A percentile compares a stretch with the other conserved stretches of the same genome.
Conservation (phyloP, 495 filamentous ascomycete species). For the Haplographium delicatum region DNA sequence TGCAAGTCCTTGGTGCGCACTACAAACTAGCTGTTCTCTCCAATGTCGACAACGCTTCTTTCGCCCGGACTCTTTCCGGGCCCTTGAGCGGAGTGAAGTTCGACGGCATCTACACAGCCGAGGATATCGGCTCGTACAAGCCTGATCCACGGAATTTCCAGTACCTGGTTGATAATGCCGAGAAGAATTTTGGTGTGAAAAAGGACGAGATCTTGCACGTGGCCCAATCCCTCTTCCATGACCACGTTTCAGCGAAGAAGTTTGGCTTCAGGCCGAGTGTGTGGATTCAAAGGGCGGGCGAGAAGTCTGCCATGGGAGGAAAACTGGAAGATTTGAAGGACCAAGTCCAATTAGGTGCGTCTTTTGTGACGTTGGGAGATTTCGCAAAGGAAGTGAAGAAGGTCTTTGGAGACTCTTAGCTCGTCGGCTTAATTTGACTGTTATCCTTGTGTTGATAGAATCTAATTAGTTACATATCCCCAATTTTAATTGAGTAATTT, state of each 20-base stretch:
- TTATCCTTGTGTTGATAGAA: too few relatives aligned
- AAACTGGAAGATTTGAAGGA: slow-evolving; percentile 31
- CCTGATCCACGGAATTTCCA: slow-evolving; percentile 61
- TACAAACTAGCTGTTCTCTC: slow-evolving; percentile 69
- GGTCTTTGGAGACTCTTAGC: slow-evolving; percentile 3
- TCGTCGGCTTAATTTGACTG: too few relatives aligned
- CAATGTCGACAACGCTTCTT: slow-evolving; percentile 64
- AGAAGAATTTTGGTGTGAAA: slow-evolving; percentile 46
- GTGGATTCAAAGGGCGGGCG: slow-evolving; percentile 61
- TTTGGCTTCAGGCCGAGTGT: slow-evolving; percentile 54
- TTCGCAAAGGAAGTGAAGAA: slow-evolving; percentile 68
- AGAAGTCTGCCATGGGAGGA: slow-evolving; percentile 29
- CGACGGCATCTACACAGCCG: slow-evolving; percentile 66
- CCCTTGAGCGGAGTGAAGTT: slow-evolving; percentile 49
- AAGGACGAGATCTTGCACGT: slow-evolving; percentile 58
- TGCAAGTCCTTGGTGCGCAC: slow-evolving; percentile 47
- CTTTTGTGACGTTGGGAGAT: slow-evolving; percentile 62
- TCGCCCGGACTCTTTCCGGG: slow-evolving; percentile 46
- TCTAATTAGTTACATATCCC: too few relatives aligned
- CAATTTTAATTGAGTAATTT: too few relatives aligned
- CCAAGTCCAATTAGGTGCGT: slow-evolving; percentile 37
- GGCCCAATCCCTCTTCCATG: slow-evolving; percentile 60
- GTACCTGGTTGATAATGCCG: slow-evolving; percentile 39
- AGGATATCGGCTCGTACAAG: slow-evolving; percentile 74
- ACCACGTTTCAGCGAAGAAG: slow-evolving; percentile 64